Percentiles rank a stretch among this genome's conserved stretches.
phyloP scores from a whole-genome alignment of 108 stramenopile genomes.

The Nitzschia sp. region DNA sequence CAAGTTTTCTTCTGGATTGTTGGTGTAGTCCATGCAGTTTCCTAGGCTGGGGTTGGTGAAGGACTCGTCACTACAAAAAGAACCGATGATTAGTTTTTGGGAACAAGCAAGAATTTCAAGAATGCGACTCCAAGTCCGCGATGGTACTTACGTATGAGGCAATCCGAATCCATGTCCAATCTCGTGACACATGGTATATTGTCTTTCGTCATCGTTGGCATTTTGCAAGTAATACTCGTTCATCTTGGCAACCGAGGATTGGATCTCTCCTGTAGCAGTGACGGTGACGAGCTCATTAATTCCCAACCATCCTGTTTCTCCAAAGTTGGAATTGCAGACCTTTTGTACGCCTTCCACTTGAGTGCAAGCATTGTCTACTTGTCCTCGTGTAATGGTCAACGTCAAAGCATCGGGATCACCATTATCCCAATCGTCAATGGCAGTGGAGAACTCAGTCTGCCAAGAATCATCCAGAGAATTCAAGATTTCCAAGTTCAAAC shows the following conservation, averaged over 20 bases:
- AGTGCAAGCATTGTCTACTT: slow-evolving; percentile 51
- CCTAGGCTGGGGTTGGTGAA: slow-evolving; percentile 64
- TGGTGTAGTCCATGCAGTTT: slow-evolving; percentile 79
- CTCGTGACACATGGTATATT: slow-evolving; percentile 74
- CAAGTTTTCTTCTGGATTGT: slow-evolving; percentile 45
- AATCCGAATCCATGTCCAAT: slow-evolving; percentile 69
- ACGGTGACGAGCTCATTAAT: slow-evolving; percentile 60
- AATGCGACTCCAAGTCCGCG: too few relatives aligned
- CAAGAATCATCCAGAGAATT: slow-evolving; percentile 59
- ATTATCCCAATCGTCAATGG: slow-evolving; percentile 64
- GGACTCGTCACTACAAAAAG: slow-evolving; percentile 64
- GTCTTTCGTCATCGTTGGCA: slow-evolving; percentile 45
- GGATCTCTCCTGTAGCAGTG: slow-evolving; percentile 45
- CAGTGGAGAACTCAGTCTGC: slow-evolving; percentile 42
- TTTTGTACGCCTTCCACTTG: slow-evolving; percentile 46
- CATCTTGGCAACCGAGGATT: slow-evolving; percentile 60
- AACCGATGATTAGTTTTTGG: too few relatives aligned
- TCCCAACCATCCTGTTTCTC: slow-evolving; percentile 74
- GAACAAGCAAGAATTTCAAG: too few relatives aligned
- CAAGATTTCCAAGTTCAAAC: slow-evolving; percentile 51
- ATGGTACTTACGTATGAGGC: slow-evolving; percentile 38
- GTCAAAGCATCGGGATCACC: slow-evolving; percentile 72
- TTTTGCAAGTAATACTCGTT: slow-evolving; percentile 71
- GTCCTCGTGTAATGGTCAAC: slow-evolving; percentile 23
- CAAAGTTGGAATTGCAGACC: slow-evolving; percentile 82